A percentile compares a stretch with the other conserved stretches of the same genome.
Conservation (phyloP, 1,139 yeast species). For the Sugiyamaella pinicola region DNA sequence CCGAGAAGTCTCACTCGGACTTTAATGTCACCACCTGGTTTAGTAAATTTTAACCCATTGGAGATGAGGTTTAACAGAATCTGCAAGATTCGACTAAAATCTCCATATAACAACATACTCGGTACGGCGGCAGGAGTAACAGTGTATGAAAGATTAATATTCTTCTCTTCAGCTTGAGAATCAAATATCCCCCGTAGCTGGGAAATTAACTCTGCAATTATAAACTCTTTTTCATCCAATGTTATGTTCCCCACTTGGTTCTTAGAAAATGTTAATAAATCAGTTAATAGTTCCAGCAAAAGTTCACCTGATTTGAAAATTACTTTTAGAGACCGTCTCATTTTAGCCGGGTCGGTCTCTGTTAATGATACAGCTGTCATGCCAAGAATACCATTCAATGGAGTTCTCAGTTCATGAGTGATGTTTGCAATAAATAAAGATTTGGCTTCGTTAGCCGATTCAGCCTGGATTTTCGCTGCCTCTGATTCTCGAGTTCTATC, state of each 20-base stretch:
- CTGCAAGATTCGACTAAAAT: conserved; percentile 82
- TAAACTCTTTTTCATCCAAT: conserved; percentile 75
- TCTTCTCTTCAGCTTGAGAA: conserved; percentile 30
- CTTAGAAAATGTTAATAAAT: conserved; percentile 83
- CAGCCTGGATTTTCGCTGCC: conserved; percentile 86
- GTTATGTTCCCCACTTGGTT: conserved; percentile 87
- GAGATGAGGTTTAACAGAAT: conserved; percentile 85
- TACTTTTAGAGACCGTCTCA: conserved; percentile 68
- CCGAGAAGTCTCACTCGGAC: conserved; percentile 44
- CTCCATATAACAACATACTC: conserved; percentile 69
- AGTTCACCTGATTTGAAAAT: conserved; percentile 89
- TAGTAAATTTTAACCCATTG: conserved; percentile 86
- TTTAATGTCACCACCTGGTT: conserved; percentile 74
- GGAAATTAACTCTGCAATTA: conserved; percentile 66
- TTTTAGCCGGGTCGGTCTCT: conserved; percentile 66
- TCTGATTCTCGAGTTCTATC: conserved; percentile 86
- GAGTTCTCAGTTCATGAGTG: conserved; percentile 93
- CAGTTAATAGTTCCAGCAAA: conserved; percentile 82
- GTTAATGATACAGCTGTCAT: conserved; percentile 94
- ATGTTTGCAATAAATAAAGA: conserved; percentile 94
- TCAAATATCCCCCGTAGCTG: conserved; percentile 79
- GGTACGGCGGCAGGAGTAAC: conserved; percentile 44
- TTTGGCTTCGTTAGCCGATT: conserved; percentile 91
- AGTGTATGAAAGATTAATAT: conserved; percentile 31
- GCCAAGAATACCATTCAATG: conserved; percentile 92